These are phyloP conservation scores for Globisporangium barbulae DNA, from an alignment of 352 stramenopile species.

Conservation along the genomic window DNA sequence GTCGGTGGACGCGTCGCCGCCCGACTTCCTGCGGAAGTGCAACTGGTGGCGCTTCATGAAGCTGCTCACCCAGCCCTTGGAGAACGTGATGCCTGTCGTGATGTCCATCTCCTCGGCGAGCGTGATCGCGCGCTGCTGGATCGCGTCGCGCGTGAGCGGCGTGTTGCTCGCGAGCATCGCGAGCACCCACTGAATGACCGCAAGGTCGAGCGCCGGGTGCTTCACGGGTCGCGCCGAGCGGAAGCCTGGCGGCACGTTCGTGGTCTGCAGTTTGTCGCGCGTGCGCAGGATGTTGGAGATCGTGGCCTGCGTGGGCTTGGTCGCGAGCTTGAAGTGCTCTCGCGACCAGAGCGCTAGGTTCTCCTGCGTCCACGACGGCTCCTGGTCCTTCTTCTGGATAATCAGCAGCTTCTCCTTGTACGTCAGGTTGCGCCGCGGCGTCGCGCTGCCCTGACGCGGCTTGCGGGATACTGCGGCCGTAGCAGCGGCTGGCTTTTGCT, in stretches of 20 bases:
- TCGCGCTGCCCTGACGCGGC: background rate
- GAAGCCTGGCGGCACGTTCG: conserved; percentile 38
- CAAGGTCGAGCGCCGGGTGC: conserved; percentile 46
- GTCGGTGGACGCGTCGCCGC: conserved; percentile 4
- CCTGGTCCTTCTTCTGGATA: conserved; percentile 50
- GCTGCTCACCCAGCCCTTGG: conserved; percentile 58
- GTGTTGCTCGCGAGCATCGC: conserved; percentile 24
- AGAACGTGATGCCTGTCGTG: conserved; percentile 41
- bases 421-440: conserved; percentile 48
- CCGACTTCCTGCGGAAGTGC: conserved; percentile 27
- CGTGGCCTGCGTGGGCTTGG: conserved; percentile 53
- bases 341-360: conserved; percentile 50
- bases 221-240: conserved; percentile 42
- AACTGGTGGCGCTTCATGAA: conserved; percentile 59
- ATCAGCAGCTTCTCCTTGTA: conserved; percentile 60
- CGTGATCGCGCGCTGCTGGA: conserved; percentile 33
- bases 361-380: conserved; percentile 50
- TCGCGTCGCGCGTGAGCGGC: conserved; percentile 27
- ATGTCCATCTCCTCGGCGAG: conserved; percentile 40
- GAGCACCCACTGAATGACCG: conserved; percentile 44
- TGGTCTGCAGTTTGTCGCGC: conserved; percentile 41
- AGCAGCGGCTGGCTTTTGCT: background rate
- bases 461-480: background rate
- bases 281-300: conserved; percentile 61
- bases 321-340: conserved; percentile 44